Base-by-base conservation (phyloP, 2,329 filamentous ascomycete species). In the Talaromyces pinophilus region DNA sequence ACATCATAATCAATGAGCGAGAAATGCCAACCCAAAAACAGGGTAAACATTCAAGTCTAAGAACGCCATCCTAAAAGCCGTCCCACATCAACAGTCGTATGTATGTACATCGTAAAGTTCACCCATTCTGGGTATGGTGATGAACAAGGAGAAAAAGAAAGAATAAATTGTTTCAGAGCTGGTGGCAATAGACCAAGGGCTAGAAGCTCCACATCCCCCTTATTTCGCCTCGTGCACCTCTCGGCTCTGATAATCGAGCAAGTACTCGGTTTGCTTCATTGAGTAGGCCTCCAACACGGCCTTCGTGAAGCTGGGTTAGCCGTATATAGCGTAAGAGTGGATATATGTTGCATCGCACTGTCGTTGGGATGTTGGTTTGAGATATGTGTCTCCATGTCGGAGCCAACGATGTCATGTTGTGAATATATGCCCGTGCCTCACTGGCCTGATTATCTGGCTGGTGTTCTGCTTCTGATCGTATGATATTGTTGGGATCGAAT, bases 221-320 rank as follows among this genome's bases (percentile, higher is more conserved):
- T 30, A 60, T 65, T 57, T 70, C 67, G 62, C 70, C 69, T 25
- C 62, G 33, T 17, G 55, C 33, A 40, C 40, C 54, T 38, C 59
- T 61, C 10, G 55, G 59, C 63, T 77, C 74, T 19, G 70, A 70
- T 25, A 78, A 70, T 60, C 74, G 71, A 63, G 69, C 71, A 61
- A 78, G 67, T 13, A 77, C 76, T 55, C 70, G 64, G 60, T 75
- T 72, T 17, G 72, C 76, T 68, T 78, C 74, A 62, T 75, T 76
- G 70, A 78, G 70, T n/a, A 77, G 69, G 7, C 76, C 76, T n/a
- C 75, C 74, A 50, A 75, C 67, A 44, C 70, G 65, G 46, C 68
- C 68, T 52, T 65, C 66, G 15, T 69, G 61, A 38, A 76, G 69
- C 60, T 73, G 72, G 38, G 69, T 68, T 17, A 70, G 62, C n/a